Base-by-base conservation (phyloP, 1,284 basidiomycete species). In the Chalciporus sp. region DNA sequence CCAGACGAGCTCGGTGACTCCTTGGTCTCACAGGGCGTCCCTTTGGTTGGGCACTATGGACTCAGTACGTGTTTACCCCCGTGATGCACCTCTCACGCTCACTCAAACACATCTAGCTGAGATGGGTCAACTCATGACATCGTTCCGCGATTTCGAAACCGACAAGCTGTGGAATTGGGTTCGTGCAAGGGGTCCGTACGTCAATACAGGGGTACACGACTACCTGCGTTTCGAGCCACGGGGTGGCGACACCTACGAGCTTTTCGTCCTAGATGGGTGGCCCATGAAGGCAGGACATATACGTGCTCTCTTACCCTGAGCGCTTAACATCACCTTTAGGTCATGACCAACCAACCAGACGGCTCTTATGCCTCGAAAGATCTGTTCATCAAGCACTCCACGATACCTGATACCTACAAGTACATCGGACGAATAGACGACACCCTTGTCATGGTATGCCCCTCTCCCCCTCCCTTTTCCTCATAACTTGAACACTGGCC, bases 141-240 rank as follows among this genome's bases (percentile, higher is more conserved):
- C 80, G 9, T 71, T 71, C 48, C 75, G 82, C 11, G 73, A 81
- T 53, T 84, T 80, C 57, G 65, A 61, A 1, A 67, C 56, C 6
- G 85, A 88, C 71, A 81, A 81, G 58, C 76, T 67, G 19, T 88
- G 86, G 85, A 83, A 82, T 60, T 85, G 79, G 74, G 68, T 85
- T 62, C 63, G 80, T 53, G 53, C 68, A 33, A 70, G 48, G 23
- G 58, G 68, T 1, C 58, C 74, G 1, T 57, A 58, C 41, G 53
- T 63, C 11, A 64, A 57, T 31, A 60, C 64, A 8, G 63, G 76
- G 3, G 41, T 69, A 37, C 47, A 59, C 19, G 51, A 67, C 42
- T 83, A 77, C 65, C 59, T 82, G 48, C 69, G 71, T 37, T 75
- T 83, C 52, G 77, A 78, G 49, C 71, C 74, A 11, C 72, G 70